phyloP scores from a whole-genome alignment of 169 alveolate genomes.

The Plasmodium gaboni region DNA sequence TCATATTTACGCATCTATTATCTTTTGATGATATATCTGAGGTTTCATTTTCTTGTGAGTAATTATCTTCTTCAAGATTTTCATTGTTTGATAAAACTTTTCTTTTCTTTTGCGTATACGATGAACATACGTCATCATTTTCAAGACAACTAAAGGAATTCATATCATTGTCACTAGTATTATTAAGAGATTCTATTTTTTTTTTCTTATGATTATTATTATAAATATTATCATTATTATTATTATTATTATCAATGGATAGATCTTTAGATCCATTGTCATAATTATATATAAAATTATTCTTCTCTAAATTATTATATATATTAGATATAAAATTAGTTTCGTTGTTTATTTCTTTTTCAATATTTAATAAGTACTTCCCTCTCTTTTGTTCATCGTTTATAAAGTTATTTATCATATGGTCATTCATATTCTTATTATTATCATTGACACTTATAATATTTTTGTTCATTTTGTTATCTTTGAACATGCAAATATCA shows the following conservation, averaged over 20 bases:
- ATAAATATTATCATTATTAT: not conserved
- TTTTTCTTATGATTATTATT: not conserved
- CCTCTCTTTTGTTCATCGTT: not conserved
- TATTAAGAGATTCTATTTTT: not conserved
- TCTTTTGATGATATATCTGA: conserved; percentile 3
- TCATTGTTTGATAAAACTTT: conserved; percentile 9
- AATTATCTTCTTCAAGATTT: conserved; percentile 6
- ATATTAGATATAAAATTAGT: conserved; percentile 50
- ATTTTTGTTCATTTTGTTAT: not conserved
- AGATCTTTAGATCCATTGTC: too few relatives aligned
- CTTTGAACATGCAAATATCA: not conserved
- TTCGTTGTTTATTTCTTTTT: conserved; percentile 46
- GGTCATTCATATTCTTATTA: not conserved
- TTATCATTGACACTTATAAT: not conserved
- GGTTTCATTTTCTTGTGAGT: not conserved
- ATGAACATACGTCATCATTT: conserved; percentile 9
- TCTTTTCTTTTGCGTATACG: conserved; percentile 8
- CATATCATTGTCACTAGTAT: conserved; percentile 9
- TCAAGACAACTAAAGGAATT: not conserved
- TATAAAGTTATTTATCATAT: not conserved
- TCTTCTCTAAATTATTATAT: conserved; percentile 23
- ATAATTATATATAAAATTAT: conserved; percentile 24
- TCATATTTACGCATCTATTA: conserved; percentile 27
- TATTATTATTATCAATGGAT: not conserved
- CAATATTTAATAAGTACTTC: conserved; percentile 15